These are phyloP conservation scores for Blepharisma stoltei DNA, from an alignment of 73 alveolate species.

Conservation along the genomic window DNA sequence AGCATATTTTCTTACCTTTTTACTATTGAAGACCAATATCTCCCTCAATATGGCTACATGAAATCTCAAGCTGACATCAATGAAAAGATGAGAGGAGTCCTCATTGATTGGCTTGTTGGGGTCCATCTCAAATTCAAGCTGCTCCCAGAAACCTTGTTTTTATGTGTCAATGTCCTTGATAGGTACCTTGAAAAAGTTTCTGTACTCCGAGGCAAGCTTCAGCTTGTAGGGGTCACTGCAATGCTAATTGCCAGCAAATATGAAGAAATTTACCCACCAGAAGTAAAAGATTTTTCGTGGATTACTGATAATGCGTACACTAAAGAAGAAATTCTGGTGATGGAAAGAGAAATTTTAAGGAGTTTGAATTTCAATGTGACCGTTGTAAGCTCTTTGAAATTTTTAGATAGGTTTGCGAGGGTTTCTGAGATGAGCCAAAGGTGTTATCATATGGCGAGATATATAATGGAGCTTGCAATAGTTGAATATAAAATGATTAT, in stretches of 20 bases:
- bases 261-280: conserved; percentile 91
- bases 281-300: conserved; percentile 83
- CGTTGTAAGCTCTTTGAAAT: conserved; percentile 68
- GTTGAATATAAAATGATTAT: conserved; percentile 67
- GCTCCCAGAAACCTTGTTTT: conserved; percentile 70
- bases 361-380: conserved; percentile 63
- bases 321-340: conserved; percentile 70
- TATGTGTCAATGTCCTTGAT: conserved; percentile 81
- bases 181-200: conserved; percentile 68
- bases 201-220: conserved; percentile 61
- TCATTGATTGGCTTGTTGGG: conserved; percentile 88
- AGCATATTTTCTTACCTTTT: neutral
- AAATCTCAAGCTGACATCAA: conserved; percentile 77
- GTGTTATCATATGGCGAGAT: conserved; percentile 63
- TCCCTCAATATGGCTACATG: conserved; percentile 62
- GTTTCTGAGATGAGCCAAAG: conserved; percentile 51
- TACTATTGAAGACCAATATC: conserved; percentile 36
- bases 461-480: conserved; percentile 80
- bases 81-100: conserved; percentile 77
- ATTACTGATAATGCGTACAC: conserved; percentile 87
- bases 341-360: conserved; percentile 76
- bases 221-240: conserved; percentile 87
- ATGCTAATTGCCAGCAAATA: conserved; percentile 87
- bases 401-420: conserved; percentile 67
- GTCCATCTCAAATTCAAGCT: conserved; percentile 78